These are phyloP conservation scores for Penicillium rolfsii DNA, from an alignment of 2,329 filamentous ascomycete genomes.

Conservation along the genomic window DNA sequence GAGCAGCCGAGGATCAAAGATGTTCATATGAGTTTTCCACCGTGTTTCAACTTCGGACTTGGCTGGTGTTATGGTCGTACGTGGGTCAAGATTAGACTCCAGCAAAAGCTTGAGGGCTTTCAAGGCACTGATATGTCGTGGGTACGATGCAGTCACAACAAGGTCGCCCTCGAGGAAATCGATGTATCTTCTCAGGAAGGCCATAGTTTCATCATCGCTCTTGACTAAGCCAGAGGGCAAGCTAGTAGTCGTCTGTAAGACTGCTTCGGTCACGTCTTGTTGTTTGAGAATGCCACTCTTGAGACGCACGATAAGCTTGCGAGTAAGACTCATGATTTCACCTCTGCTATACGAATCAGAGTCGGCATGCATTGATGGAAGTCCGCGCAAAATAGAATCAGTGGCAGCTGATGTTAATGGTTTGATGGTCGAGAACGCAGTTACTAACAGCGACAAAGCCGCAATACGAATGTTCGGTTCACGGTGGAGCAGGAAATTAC, in stretches of 20 bases:
- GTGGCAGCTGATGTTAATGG: slow-evolving; percentile 69
- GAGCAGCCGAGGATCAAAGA: slow-evolving; percentile 46
- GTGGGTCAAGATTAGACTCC: slow-evolving; percentile 66
- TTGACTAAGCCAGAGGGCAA: slow-evolving; percentile 41
- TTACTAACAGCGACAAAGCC: slow-evolving; percentile 78
- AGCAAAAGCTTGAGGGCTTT: slow-evolving; percentile 71
- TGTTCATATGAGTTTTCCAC: slow-evolving; percentile 55
- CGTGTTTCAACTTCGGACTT: slow-evolving; percentile 55
- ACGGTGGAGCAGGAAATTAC: slow-evolving; percentile 48
- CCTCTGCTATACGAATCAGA: slow-evolving; percentile 84
- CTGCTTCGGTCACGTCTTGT: slow-evolving; percentile 32
- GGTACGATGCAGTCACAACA: slow-evolving; percentile 81
- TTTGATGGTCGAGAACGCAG: slow-evolving; percentile 73
- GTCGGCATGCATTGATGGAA: slow-evolving; percentile 77
- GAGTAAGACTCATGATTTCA: slow-evolving; percentile 73
- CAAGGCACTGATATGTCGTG: slow-evolving; percentile 80
- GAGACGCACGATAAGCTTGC: slow-evolving; percentile 76
- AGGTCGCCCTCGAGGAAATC: slow-evolving; percentile 74
- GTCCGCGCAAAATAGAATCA: slow-evolving; percentile 63
- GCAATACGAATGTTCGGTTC: slow-evolving; percentile 72
- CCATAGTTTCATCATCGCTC: slow-evolving; percentile 54
- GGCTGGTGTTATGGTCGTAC: slow-evolving; percentile 45
- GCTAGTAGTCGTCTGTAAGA: slow-evolving; percentile 19
- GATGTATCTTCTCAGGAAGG: slow-evolving; percentile 75
- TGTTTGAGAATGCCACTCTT: slow-evolving; percentile 62